Evolutionary conservation across 148 eudicot species (phyloP).

Genomic region (Silene conica): DNA sequence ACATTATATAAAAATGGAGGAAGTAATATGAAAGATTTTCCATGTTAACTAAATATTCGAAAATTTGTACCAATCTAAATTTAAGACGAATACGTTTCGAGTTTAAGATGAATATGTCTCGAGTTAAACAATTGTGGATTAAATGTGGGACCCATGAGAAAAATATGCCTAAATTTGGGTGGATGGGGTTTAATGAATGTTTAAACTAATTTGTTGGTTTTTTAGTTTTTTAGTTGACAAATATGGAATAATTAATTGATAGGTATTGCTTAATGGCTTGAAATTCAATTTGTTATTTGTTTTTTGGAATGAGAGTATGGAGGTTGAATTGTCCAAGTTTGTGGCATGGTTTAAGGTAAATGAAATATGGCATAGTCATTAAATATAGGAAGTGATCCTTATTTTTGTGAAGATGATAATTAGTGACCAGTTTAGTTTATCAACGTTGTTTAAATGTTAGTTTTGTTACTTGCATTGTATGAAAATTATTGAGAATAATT

Average conservation of each 20-base stretch:
- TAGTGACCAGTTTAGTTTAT: no score
- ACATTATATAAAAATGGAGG: no score
- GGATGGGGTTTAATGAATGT: background rate
- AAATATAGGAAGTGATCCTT: background rate
- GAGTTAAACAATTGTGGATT: no score
- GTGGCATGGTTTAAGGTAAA: background rate
- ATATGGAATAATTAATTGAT: background rate
- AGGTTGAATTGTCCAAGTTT: background rate
- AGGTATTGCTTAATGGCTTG: background rate
- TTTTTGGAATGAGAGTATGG: background rate
- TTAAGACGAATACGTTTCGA: no score
- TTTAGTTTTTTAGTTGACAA: background rate
- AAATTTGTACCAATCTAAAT: no score
- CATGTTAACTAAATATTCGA: no score
- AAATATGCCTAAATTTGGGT: background rate
- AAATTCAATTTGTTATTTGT: background rate
- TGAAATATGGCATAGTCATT: background rate
- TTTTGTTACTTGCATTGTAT: no score
- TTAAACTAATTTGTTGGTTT: background rate
- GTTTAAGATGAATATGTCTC: no score
- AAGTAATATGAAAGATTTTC: no score
- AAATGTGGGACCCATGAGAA: background rate
- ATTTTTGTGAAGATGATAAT: background rate
- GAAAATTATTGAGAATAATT: no score
- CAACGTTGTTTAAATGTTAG: background rate